Evolutionary conservation across 2,329 filamentous ascomycete genomes (phyloP).

Genomic region (Alternaria tenuissima): DNA sequence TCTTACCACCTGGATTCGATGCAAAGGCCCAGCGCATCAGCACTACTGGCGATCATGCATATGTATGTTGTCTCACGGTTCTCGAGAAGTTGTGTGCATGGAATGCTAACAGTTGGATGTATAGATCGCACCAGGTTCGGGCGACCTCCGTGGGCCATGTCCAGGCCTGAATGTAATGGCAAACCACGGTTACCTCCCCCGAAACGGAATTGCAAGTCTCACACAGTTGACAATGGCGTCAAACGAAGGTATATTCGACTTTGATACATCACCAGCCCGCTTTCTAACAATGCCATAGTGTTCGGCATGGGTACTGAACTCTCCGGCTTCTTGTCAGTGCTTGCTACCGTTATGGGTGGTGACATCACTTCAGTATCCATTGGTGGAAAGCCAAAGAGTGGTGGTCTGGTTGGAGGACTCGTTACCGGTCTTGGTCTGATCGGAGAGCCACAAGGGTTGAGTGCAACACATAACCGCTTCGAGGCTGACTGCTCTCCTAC

Average conservation of each 20-base stretch:
- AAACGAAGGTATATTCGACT: neutral
- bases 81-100: neutral
- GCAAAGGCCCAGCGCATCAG: neutral
- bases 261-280: neutral
- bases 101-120: neutral
- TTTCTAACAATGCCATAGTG: neutral
- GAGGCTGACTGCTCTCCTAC: conserved; percentile 31
- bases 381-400: conserved; percentile 23
- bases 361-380: conserved; percentile 22
- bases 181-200: conserved; percentile 45
- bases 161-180: conserved; percentile 43
- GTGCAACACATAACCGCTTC: conserved; percentile 27
- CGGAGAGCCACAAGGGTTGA: conserved; percentile 22
- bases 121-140: neutral
- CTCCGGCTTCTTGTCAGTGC: conserved; percentile 25
- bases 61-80: neutral
- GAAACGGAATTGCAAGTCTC: conserved; percentile 33
- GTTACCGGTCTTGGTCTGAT: conserved; percentile 24
- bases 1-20: neutral
- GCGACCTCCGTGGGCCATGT: conserved; percentile 38
- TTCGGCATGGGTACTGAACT: conserved; percentile 24
- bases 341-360: conserved; percentile 22
- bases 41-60: neutral
- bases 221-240: conserved; percentile 6
- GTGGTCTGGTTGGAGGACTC: conserved; percentile 28